phyloP scores from a whole-genome alignment of 352 stramenopile genomes.

The Phytophthora idaei region DNA sequence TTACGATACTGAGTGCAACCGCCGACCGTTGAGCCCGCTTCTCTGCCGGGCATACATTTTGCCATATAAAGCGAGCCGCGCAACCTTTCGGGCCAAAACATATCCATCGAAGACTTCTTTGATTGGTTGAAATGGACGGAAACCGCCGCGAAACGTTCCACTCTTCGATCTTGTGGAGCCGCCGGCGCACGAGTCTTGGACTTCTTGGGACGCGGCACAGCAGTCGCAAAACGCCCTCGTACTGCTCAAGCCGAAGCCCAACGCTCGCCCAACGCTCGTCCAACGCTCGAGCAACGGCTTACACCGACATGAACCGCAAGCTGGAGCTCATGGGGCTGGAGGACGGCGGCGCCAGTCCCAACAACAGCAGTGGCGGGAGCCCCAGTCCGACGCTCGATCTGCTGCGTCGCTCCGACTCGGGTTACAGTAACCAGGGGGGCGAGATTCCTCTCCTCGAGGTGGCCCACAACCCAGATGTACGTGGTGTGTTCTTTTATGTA shows the following conservation, averaged over 20 bases:
- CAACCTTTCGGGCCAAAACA: slow-evolving; percentile 24
- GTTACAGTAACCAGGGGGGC: slow-evolving; percentile 33
- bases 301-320: slow-evolving; percentile 65
- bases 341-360: slow-evolving; percentile 2
- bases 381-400: slow-evolving; percentile 2
- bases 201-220: slow-evolving; percentile 35
- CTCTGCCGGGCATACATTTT: slow-evolving; percentile 33
- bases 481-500: slow-evolving; percentile 7
- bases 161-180: slow-evolving; percentile 43
- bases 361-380: background rate
- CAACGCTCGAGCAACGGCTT: slow-evolving; percentile 23
- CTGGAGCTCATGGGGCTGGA: slow-evolving; percentile 73
- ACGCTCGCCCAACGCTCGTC: slow-evolving; percentile 6
- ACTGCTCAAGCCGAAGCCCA: slow-evolving; percentile 13
- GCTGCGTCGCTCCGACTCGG: slow-evolving; percentile 10
- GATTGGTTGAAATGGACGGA: slow-evolving; percentile 25
- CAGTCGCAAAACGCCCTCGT: slow-evolving; percentile 44
- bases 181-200: slow-evolving; percentile 10
- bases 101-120: slow-evolving; percentile 26
- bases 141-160: slow-evolving; percentile 46
- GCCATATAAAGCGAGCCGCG: slow-evolving; percentile 12
- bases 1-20: slow-evolving; percentile 24
- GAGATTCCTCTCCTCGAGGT: slow-evolving; percentile 52
- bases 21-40: slow-evolving; percentile 33
- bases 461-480: slow-evolving; percentile 37